Evolutionary conservation across 305 asterid genomes (phyloP).

Genomic region (Solanum hybrid): DNA sequence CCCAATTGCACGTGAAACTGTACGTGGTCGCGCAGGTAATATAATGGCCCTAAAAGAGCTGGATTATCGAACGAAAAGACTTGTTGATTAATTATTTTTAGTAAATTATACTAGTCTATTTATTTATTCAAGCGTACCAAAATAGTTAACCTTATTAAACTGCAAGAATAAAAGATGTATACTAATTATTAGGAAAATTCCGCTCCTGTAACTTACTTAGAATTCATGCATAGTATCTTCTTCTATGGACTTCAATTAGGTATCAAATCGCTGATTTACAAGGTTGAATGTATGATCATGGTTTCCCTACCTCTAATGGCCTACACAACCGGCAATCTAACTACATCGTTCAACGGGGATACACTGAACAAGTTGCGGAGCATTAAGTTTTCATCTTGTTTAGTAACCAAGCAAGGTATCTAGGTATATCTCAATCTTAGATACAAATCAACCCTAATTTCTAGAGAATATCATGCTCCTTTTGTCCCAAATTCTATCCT

Average conservation of each 20-base stretch:
- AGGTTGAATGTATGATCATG: no score
- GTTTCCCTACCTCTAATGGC: background rate
- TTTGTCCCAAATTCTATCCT: background rate
- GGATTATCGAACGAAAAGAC: no score
- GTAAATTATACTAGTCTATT: no score
- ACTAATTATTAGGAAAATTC: no score
- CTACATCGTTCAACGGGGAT: no score
- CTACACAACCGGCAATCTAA: background rate
- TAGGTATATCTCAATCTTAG: background rate
- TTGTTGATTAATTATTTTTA: no score
- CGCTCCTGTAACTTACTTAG: background rate
- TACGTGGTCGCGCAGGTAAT: no score
- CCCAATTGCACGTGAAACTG: no score
- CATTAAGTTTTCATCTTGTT: background rate
- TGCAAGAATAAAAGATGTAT: no score
- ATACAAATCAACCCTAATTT: background rate
- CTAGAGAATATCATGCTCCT: background rate
- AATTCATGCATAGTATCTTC: background rate
- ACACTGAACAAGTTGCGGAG: background rate
- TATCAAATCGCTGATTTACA: background rate
- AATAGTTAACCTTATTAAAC: no score
- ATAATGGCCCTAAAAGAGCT: no score
- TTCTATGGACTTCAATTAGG: background rate
- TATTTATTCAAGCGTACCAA: no score
- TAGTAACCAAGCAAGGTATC: background rate